Evolutionary conservation across 352 stramenopile genomes (phyloP).

Genomic region (Phytophthora citrophthora): DNA sequence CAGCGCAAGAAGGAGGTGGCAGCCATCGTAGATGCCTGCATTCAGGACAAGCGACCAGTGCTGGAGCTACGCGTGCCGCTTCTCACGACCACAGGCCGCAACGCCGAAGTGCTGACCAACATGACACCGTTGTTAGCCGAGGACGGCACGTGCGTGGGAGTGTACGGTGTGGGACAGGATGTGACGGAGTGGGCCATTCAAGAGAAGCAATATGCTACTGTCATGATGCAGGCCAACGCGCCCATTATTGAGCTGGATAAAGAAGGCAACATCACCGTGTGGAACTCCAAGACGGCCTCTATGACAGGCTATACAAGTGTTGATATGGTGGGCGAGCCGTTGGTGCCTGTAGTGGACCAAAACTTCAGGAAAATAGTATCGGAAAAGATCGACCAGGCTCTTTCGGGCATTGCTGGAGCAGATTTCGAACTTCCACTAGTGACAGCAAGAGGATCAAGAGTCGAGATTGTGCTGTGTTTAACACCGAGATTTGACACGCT

Average conservation of each 20-base stretch:
- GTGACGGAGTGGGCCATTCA: slow-evolving; percentile 58
- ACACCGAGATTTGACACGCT: slow-evolving; percentile 56
- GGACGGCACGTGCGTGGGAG: slow-evolving; percentile 49
- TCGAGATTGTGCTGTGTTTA: slow-evolving; percentile 62
- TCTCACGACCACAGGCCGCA: slow-evolving; percentile 47
- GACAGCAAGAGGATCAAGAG: slow-evolving; percentile 48
- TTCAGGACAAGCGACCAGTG: slow-evolving; percentile 47
- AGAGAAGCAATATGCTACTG: slow-evolving; percentile 60
- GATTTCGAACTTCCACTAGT: slow-evolving; percentile 62
- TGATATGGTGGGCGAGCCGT: slow-evolving; percentile 53
- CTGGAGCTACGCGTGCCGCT: slow-evolving; percentile 58
- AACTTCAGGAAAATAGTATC: slow-evolving; percentile 53
- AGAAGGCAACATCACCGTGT: slow-evolving; percentile 68
- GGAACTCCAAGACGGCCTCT: slow-evolving; percentile 61
- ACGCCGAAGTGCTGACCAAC: slow-evolving; percentile 58
- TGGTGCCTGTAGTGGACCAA: slow-evolving; percentile 53
- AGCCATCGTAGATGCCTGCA: slow-evolving; percentile 26
- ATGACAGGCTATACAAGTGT: slow-evolving; percentile 59
- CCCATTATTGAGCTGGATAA: slow-evolving; percentile 83
- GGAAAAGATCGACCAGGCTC: slow-evolving; percentile 57
- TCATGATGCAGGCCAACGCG: slow-evolving; percentile 80
- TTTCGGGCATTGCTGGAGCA: slow-evolving; percentile 48
- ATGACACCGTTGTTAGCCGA: slow-evolving; percentile 55
- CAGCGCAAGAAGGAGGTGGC: slow-evolving; percentile 43
- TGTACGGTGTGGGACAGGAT: slow-evolving; percentile 64